A percentile compares a stretch with the other conserved stretches of the same genome.
These are phyloP conservation scores for Ananas comosus DNA, from an alignment of 176 grass and related monocot species.

Conservation along the genomic window DNA sequence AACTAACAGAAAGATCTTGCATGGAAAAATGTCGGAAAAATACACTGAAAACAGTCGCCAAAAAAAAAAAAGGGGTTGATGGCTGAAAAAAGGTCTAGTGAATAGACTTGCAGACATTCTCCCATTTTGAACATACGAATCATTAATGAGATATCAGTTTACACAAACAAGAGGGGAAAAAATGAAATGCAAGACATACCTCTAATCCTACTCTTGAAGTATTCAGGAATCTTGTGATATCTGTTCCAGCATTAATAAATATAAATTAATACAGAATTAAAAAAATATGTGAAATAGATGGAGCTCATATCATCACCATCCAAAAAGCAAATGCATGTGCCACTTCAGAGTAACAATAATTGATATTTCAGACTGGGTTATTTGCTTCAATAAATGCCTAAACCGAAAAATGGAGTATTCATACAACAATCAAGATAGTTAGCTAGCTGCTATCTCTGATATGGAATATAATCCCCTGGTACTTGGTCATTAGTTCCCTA, in stretches of 20 bases:
- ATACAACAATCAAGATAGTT: too few relatives aligned
- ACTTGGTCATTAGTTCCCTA: too few relatives aligned
- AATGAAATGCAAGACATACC: constrained; percentile 39
- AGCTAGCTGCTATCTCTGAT: too few relatives aligned
- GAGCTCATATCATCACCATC: too few relatives aligned
- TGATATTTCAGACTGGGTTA: too few relatives aligned
- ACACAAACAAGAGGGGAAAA: constrained; percentile 17
- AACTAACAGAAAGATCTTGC: not conserved
- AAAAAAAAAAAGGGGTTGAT: not conserved
- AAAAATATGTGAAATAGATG: not conserved
- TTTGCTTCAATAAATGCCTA: too few relatives aligned
- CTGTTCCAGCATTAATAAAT: constrained; percentile 23
- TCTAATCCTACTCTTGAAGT: constrained; percentile 51
- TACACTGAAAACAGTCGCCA: not conserved
- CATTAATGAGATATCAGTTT: not conserved
- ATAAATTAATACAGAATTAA: not conserved
- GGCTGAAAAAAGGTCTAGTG: not conserved
- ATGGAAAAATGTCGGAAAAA: not conserved
- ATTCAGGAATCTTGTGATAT: constrained; percentile 65
- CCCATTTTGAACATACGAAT: not conserved
- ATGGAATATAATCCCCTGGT: too few relatives aligned
- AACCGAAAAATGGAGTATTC: too few relatives aligned
- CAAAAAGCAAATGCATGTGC: not conserved
- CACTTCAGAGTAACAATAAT: too few relatives aligned
- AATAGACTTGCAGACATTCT: not conserved